Base-by-base conservation (phyloP, 352 stramenopile genomes). In the Globisporangium barbulae region DNA sequence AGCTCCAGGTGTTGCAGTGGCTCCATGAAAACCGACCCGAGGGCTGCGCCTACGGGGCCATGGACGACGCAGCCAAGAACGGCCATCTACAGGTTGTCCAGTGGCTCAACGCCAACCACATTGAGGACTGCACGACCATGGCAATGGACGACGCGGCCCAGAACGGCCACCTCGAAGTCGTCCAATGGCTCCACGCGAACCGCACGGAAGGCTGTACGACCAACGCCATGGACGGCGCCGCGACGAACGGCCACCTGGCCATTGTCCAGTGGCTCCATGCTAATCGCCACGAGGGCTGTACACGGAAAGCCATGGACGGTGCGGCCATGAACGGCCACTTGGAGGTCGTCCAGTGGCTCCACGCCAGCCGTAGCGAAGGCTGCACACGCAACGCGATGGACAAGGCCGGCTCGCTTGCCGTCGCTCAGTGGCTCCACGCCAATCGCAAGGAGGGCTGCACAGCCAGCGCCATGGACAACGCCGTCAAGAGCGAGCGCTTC, bases 281-380 rank as follows among this genome's bases (percentile, higher is more conserved):
- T 31, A 25, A 63, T 15, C 42, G 57, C 8, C 35, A 17, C 1
- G 57, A 63, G 17, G 57, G 57, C n/a, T 63, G 57, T 30, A 63
- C 56, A 10, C 56, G 56, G 9, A 47, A 48, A n/a, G 56, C 56
- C 33, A 63, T 63, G 56, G 56, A 63, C 56, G 56, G 28, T 0
- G 70, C 70, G 15, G 68, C 68, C 12, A 63, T 57, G 21, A 61
- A 64, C 19, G 70, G 73, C 19, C 56, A 72, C 44, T 28, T 76
- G 5, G 33, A 63, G 0, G 48, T 78, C 12, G 68, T 78, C 15
- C 62, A 76, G 31, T 80, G 74, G 65, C 63, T 80, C n/a, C 68
- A 81, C 49, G 50, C 37, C 12, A 37, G 76, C 30, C 64, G 70
- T 4, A 30, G 61, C 1, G 68, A 76, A 67, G 73, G 70, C 8